Conservation (phyloP, 441 rosid species). For the Pelargonium cotyledonis region DNA sequence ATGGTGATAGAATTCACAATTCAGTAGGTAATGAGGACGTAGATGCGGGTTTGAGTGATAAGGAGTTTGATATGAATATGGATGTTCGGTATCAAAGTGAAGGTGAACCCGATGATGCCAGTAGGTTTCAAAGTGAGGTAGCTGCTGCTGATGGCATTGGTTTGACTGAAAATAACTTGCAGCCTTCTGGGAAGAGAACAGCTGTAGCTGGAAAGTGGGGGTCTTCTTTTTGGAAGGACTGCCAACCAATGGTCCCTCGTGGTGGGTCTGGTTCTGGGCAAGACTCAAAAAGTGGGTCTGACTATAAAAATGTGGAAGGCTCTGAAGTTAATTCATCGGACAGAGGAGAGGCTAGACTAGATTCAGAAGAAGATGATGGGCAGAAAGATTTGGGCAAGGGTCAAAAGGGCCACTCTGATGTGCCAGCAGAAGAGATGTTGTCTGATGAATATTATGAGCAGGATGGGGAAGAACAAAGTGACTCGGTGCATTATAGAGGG, state of each 20-base stretch:
- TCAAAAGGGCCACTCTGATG: slow-evolving; percentile 65
- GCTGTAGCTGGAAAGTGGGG: slow-evolving; percentile 83
- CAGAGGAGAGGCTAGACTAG: slow-evolving; percentile 44
- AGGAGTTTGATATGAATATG: slow-evolving; percentile 76
- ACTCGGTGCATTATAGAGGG: slow-evolving; percentile 54
- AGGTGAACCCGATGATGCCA: slow-evolving; percentile 50
- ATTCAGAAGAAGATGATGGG: slow-evolving; percentile 64
- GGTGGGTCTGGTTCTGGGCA: slow-evolving; percentile 69
- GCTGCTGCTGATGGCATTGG: slow-evolving; percentile 29
- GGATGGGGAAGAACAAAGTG: slow-evolving; percentile 92
- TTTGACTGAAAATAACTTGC: slow-evolving; percentile 38
- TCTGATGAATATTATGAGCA: slow-evolving; percentile 99
- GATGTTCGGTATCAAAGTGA: slow-evolving; percentile 65
- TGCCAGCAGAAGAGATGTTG: slow-evolving; percentile 95
- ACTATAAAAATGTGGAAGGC: slow-evolving; percentile 40
- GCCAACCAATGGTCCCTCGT: slow-evolving; percentile 68
- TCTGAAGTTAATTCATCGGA: slow-evolving; percentile 54
- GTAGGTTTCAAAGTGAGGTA: slow-evolving; percentile 39
- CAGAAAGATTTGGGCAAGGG: slow-evolving; percentile 42
- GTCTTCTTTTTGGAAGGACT: slow-evolving; percentile 91
- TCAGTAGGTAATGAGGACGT: slow-evolving; percentile 43
- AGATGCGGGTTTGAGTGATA: slow-evolving; percentile 41
- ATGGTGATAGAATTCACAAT: slow-evolving; percentile 33
- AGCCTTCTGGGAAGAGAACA: slow-evolving; percentile 63
- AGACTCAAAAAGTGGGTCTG: slow-evolving; percentile 50